Base-by-base conservation (phyloP, 139 green algal species). In the Eudorina sp. region DNA sequence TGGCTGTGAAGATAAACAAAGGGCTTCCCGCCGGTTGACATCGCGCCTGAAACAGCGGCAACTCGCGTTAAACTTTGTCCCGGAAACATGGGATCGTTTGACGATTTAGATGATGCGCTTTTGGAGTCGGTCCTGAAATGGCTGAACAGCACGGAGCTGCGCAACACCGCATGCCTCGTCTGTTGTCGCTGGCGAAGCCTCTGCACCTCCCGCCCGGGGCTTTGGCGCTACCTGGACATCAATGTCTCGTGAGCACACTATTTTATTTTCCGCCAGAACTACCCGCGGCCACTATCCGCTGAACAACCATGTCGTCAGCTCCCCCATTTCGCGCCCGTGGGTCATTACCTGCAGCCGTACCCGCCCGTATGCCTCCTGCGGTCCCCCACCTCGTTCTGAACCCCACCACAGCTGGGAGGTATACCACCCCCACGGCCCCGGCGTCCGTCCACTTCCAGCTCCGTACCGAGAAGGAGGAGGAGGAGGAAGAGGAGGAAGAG, bases 101-200 rank as follows among this genome's bases (percentile, higher is more conserved):
- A 83, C 21, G 51, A 83, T 34, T n/a, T 83, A 19, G 76, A 83
- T 27, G 76, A 83, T 51, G 48, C 76, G 6, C 48, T 60, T 51
- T 4, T 83, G 21, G 53, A 83, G 51, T 51, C 25, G 23, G 34
- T 83, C 3, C 55, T 83, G 34, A 25, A 48, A 55, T 69, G 21
- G 18, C 40, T 85, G 3, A 58, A 29, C 38, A 55, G 31, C 27
- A 75, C 78, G 6, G 55, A 74, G 4, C 38, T 85, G 16, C 36
- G 78, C 5, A 58, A 74, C 25, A 60, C 21, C n/a, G 78, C 55
- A 13, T 46, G 38, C 27, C 38, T 85, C 8, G 55, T 85, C 8
- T 75, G 78, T 55, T 75, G 60, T 40, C 78, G 55, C 25, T 85
- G 58, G 55, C 41, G 23, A 4, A 6, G 3, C 9, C 6, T 46